Conservation (phyloP, 495 filamentous ascomycete genomes). For the Aspergillus affinis region DNA sequence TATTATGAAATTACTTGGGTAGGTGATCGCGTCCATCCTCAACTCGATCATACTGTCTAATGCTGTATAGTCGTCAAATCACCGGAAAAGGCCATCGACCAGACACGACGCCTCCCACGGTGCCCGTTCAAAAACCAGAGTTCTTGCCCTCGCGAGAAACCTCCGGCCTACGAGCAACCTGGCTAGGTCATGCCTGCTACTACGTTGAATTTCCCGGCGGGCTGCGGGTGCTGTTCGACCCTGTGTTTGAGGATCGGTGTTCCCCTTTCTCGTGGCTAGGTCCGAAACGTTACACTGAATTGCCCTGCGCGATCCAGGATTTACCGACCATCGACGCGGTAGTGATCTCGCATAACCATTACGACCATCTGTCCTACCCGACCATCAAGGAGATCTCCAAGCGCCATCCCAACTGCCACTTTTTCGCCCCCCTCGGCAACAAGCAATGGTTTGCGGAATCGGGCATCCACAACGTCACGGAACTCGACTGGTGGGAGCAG, state of each 20-base stretch:
- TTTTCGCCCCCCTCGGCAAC: constrained; percentile 87
- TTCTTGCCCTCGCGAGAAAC: constrained; percentile 65
- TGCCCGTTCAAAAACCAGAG: constrained; percentile 65
- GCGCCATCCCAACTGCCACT: constrained; percentile 76
- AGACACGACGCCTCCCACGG: constrained; percentile 63
- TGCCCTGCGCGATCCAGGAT: constrained; percentile 75
- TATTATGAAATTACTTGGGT: background rate
- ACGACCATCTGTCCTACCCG: constrained; percentile 84
- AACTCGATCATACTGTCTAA: background rate
- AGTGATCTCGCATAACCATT: constrained; percentile 90
- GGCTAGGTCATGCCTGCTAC: constrained; percentile 95
- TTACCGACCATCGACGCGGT: constrained; percentile 85
- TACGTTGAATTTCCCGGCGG: constrained; percentile 89
- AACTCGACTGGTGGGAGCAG: constrained; percentile 96
- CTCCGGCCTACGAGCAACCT: constrained; percentile 76
- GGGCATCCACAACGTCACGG: constrained; percentile 73
- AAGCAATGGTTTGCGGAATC: constrained; percentile 75
- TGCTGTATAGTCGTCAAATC: constrained; percentile 50
- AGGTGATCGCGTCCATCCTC: background rate
- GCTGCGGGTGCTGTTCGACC: constrained; percentile 89
- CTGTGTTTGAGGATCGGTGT: constrained; percentile 89
- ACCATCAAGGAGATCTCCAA: constrained; percentile 69
- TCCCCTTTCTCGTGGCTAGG: constrained; percentile 69
- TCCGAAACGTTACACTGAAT: constrained; percentile 78
- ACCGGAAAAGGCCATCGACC: constrained; percentile 59